Evolutionary conservation across 805 yeast genomes (phyloP).

Genomic region (Pichia eremophila): DNA sequence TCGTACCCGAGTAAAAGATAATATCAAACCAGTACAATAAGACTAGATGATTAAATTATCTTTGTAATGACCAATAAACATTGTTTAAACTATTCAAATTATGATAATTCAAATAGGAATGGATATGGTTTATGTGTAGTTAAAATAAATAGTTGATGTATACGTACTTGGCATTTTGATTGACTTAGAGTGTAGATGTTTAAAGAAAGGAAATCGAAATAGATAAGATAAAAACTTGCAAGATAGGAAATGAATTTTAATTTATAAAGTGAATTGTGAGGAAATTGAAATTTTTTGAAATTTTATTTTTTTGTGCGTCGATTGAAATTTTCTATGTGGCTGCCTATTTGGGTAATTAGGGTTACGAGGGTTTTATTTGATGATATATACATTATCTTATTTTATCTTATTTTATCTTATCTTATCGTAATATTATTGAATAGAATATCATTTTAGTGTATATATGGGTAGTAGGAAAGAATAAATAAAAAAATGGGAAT

Average conservation of each 20-base stretch:
- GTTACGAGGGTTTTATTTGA: no score
- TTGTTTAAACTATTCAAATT: conserved; percentile 1
- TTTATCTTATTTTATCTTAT: no score
- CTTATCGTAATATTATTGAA: no score
- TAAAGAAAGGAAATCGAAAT: neutral
- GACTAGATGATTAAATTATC: neutral
- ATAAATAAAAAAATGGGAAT: neutral
- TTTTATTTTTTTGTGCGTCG: no score
- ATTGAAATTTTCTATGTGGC: no score
- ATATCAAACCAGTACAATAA: no score
- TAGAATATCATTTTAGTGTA: no score
- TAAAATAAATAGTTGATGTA: no score
- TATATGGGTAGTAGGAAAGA: neutral
- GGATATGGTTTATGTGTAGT: neutral
- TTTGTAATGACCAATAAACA: neutral
- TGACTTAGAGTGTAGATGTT: conserved; percentile 1
- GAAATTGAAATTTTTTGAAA: no score
- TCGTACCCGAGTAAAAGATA: conserved; percentile 2
- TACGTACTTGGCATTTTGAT: conserved; percentile 25
- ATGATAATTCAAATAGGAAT: conserved; percentile 3
- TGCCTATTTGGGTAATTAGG: no score
- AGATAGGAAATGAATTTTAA: neutral
- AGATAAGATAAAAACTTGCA: neutral
- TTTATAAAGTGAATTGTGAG: neutral
- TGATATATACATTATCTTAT: no score